These are phyloP conservation scores for Trametes hirsuta DNA, from an alignment of 1,284 basidiomycete genomes.

Conservation along the genomic window DNA sequence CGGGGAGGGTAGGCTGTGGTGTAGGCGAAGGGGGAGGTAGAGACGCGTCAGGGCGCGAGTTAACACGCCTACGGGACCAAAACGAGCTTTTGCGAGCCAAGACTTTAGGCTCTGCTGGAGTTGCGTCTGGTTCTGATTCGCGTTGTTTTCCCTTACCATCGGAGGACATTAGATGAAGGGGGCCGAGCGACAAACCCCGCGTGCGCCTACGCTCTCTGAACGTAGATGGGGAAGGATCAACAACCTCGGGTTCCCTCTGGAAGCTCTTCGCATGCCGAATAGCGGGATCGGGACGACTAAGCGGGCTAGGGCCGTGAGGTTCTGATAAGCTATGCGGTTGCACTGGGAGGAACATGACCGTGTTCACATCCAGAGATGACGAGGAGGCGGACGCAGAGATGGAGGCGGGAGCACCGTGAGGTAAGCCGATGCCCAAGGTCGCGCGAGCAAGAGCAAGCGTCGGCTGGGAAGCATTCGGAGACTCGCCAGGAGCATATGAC, in stretches of 20 bases:
- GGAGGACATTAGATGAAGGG: conserved; percentile 41
- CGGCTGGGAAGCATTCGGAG: conserved; percentile 35
- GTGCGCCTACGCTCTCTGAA: conserved; percentile 43
- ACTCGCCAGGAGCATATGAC: conserved; percentile 29
- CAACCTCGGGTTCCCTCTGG: conserved; percentile 37
- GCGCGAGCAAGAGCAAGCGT: conserved; percentile 57
- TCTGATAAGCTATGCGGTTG: conserved; percentile 23
- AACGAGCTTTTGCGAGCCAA: conserved; percentile 60
- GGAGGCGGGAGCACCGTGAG: conserved; percentile 48
- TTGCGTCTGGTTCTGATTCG: conserved; percentile 16
- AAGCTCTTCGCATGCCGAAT: conserved; percentile 54
- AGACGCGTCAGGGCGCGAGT: conserved; percentile 32
- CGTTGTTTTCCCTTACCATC: conserved; percentile 44
- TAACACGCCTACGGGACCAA: conserved; percentile 47
- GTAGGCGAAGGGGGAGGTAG: conserved; percentile 28
- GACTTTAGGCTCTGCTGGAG: conserved; percentile 34
- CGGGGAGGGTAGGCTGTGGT: conserved; percentile 46
- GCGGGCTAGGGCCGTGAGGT: conserved; percentile 10
- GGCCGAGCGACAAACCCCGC: conserved; percentile 48
- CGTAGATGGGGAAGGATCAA: conserved; percentile 18
- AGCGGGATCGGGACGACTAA: conserved; percentile 9
- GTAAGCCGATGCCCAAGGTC: conserved; percentile 59
- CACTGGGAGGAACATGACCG: conserved; percentile 40
- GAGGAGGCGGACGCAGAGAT: conserved; percentile 43
- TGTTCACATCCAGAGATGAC: conserved; percentile 44